Conservation (phyloP, 2,329 filamentous ascomycete genomes). For the Akanthomyces lecanii region DNA sequence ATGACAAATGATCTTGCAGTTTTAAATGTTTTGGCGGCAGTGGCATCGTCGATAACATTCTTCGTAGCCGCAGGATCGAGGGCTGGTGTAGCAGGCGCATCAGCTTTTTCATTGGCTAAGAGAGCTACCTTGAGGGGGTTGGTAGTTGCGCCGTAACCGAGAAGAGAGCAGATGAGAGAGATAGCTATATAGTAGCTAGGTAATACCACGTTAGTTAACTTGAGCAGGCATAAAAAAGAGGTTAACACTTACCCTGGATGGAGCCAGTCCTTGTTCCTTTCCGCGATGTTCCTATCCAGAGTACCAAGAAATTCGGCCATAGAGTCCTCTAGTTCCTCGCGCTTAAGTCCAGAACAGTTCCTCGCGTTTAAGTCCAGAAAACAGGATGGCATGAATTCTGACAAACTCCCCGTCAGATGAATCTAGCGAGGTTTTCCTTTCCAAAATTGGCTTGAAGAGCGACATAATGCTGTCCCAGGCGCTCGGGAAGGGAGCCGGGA, state of each 20-base stretch:
- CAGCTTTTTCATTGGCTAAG: conserved; percentile 20
- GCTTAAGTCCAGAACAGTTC: conserved; percentile 46
- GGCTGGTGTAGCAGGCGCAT: conserved; percentile 15
- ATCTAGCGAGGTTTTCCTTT: conserved; percentile 30
- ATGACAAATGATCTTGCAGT: conserved; percentile 39
- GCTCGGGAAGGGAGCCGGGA: conserved; percentile 61
- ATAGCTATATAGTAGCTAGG: conserved; percentile 25
- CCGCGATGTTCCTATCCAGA: conserved; percentile 55
- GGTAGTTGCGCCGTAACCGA: conserved; percentile 35
- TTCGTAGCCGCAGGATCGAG: conserved; percentile 21
- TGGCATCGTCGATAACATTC: conserved; percentile 22
- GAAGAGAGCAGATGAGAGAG: conserved; percentile 30
- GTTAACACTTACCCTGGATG: conserved; percentile 37
- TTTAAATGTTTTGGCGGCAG: conserved; percentile 27
- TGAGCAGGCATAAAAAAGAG: background rate
- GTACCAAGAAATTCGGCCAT: conserved; percentile 46
- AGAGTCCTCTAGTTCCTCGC: conserved; percentile 43
- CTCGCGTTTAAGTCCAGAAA: conserved; percentile 46
- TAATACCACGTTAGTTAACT: background rate
- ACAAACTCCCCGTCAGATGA: conserved; percentile 57
- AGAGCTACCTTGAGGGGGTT: conserved; percentile 39
- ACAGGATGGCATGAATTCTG: conserved; percentile 60
- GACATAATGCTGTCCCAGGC: conserved; percentile 67
- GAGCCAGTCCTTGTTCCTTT: conserved; percentile 48
- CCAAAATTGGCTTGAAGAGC: conserved; percentile 58